Base-by-base conservation (phyloP, 345 rosid species). In the Lagerstroemia speciosa region DNA sequence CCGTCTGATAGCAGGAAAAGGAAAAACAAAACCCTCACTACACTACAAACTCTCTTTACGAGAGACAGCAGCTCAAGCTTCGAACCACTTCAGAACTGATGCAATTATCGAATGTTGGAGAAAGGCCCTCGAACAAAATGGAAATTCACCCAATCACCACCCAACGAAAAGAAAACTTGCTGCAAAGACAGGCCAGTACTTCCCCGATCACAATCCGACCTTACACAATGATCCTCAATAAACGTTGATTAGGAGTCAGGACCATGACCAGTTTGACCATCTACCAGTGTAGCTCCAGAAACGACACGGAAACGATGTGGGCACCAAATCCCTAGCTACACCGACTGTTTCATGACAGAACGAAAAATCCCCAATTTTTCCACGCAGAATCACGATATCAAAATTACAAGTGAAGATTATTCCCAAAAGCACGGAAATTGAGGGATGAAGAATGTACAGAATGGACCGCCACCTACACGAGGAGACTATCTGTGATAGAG, bases 1-100 rank as follows among this genome's bases (percentile, higher is more conserved):
- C 67, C 85, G 30, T 38, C 67, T 32, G 22, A 11, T 29, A 36
- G 16, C 15, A 20, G 67, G 46, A 62, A n/a, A n/a, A 22, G 60
- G 12, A 53, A 8, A n/a, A 53, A 53, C 30, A 53, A 53, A 48
- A 48, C 24, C 30, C 60, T 53, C 14, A 9, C 60, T n/a, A n/a
- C n/a, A n/a, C n/a, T n/a, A n/a, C 29, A n/a, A 53, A 9, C 60
- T 53, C 24, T 12, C 60, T 12, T 30, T 8, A 7, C n/a, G 29
- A 53, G 1, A 53, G 29, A 53, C 29, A 53, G 60, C 53, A 48
- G 17, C 29, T 24, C 29, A 8, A 24, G 29, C 30, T 24, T n/a
- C 6, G 11, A 53, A n/a, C 5, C 60, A 53, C 60, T n/a, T 53
- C 60, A 53, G 60, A 7, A 24, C 29, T 53, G 30, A 53, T 53